phyloP scores from a whole-genome alignment of 352 stramenopile species.

The Phytopythium kandeliae region DNA sequence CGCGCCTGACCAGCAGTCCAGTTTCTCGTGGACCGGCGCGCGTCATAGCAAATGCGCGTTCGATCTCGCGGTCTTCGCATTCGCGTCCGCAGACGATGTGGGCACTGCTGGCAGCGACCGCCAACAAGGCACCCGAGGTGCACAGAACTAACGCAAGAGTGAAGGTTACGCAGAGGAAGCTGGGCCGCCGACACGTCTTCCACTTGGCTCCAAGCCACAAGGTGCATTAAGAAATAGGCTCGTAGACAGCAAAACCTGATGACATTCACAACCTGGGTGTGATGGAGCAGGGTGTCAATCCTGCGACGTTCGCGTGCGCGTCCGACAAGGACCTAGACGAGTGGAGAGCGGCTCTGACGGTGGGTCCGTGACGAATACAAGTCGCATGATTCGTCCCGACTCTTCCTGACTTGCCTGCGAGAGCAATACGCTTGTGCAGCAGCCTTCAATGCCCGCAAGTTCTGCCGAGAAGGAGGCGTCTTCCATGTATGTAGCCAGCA shows the following conservation, averaged over 20 bases:
- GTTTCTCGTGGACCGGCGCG: slow-evolving; percentile 49
- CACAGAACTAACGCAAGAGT: not conserved
- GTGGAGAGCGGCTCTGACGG: slow-evolving; percentile 52
- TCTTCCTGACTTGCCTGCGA: too few species aligned
- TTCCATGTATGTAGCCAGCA: not conserved
- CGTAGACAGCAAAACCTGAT: too few species aligned
- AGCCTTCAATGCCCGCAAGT: not conserved
- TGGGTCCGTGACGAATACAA: not conserved
- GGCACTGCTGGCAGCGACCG: too few species aligned
- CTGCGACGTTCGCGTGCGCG: slow-evolving; percentile 51
- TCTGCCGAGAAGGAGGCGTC: not conserved
- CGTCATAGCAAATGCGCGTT: slow-evolving; percentile 35
- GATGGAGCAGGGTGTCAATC: slow-evolving; percentile 29
- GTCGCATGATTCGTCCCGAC: too few species aligned
- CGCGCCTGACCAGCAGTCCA: slow-evolving; percentile 37
- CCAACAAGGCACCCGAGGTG: too few species aligned
- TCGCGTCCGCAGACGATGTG: slow-evolving; percentile 41
- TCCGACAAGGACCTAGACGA: slow-evolving; percentile 52
- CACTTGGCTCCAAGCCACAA: slow-evolving; percentile 50
- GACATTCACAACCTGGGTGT: too few species aligned
- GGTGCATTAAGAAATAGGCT: too few species aligned
- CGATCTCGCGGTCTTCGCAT: slow-evolving; percentile 40
- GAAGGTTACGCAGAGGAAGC: slow-evolving; percentile 29
- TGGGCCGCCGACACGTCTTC: slow-evolving; percentile 59
- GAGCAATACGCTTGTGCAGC: too few species aligned